Conservation (phyloP, 2,329 filamentous ascomycete species). For the Pseudocercospora pini-densiflorae region DNA sequence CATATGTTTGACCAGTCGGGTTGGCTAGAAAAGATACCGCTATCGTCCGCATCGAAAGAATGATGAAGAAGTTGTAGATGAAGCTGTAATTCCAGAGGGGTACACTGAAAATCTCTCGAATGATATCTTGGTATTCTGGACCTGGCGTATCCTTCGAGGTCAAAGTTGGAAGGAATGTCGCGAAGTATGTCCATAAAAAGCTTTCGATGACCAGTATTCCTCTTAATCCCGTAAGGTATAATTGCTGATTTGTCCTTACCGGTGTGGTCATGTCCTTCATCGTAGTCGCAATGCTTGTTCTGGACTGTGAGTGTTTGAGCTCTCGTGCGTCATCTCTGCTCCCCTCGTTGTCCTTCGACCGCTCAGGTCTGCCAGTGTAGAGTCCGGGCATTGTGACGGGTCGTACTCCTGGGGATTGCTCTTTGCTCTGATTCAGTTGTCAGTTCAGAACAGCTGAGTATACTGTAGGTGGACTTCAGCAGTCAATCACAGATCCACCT, state of each 20-base stretch:
- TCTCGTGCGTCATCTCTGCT: background rate
- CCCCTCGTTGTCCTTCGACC: background rate
- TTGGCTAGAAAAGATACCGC: slow-evolving; percentile 49
- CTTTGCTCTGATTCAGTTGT: background rate
- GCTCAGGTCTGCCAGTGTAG: background rate
- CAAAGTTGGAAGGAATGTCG: slow-evolving; percentile 50
- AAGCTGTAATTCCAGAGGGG: slow-evolving; percentile 53
- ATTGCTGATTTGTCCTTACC: slow-evolving; percentile 21
- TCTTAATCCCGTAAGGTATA: slow-evolving; percentile 50
- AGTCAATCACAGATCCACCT: background rate
- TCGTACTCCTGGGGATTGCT: background rate
- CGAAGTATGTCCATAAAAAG: slow-evolving; percentile 53
- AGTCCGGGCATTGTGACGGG: background rate
- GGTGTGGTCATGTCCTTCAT: slow-evolving; percentile 10
- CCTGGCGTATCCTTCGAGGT: slow-evolving; percentile 46
- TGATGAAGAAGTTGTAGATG: slow-evolving; percentile 52
- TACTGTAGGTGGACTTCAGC: background rate
- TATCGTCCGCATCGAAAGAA: slow-evolving; percentile 51
- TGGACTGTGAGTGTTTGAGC: background rate
- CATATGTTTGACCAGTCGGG: slow-evolving; percentile 41
- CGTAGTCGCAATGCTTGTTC: background rate
- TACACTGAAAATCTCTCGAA: slow-evolving; percentile 52
- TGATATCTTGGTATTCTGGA: slow-evolving; percentile 45
- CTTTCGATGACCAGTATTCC: slow-evolving; percentile 50
- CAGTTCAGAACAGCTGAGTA: background rate